Evolutionary conservation across 345 rosid species (phyloP).

Genomic region (Erysimum cheiranthoides): DNA sequence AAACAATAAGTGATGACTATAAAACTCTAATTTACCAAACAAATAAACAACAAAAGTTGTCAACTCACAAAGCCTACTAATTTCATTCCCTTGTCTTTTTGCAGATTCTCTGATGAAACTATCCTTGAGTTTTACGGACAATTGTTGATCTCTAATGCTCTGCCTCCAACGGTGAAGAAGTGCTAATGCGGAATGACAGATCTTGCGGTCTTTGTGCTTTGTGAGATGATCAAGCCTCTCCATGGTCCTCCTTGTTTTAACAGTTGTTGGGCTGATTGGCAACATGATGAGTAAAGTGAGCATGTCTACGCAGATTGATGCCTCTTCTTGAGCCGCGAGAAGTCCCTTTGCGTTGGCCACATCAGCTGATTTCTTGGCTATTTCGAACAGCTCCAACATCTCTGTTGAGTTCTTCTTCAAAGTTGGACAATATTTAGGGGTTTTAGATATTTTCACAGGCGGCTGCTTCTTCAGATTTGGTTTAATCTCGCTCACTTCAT

Average conservation of each 20-base stretch:
- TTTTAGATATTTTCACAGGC: not conserved
- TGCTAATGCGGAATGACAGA: not conserved
- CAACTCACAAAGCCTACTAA: not conserved
- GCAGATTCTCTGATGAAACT: not conserved
- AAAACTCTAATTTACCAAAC: not conserved
- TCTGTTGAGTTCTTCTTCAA: not conserved
- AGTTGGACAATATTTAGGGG: not conserved
- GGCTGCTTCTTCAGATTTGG: not conserved
- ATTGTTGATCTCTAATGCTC: slow-evolving; percentile 11
- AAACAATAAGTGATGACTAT: not conserved
- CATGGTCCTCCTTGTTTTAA: not conserved
- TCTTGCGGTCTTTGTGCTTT: slow-evolving; percentile 5
- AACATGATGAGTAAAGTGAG: not conserved
- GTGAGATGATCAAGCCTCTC: slow-evolving; percentile 13
- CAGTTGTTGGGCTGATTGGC: not conserved
- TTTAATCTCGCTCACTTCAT: too few relatives aligned
- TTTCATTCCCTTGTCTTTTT: not conserved
- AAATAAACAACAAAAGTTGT: not conserved
- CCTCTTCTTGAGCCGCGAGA: not conserved
- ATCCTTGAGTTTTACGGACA: not conserved
- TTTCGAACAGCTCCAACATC: not conserved
- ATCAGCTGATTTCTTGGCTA: slow-evolving; percentile 7
- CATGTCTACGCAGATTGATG: slow-evolving; percentile 1
- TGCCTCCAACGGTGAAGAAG: slow-evolving; percentile 9
- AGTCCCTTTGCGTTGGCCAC: slow-evolving; percentile 11